These are phyloP conservation scores for Phoma sp. DNA, from an alignment of 2,329 filamentous ascomycete species.

Conservation along the genomic window DNA sequence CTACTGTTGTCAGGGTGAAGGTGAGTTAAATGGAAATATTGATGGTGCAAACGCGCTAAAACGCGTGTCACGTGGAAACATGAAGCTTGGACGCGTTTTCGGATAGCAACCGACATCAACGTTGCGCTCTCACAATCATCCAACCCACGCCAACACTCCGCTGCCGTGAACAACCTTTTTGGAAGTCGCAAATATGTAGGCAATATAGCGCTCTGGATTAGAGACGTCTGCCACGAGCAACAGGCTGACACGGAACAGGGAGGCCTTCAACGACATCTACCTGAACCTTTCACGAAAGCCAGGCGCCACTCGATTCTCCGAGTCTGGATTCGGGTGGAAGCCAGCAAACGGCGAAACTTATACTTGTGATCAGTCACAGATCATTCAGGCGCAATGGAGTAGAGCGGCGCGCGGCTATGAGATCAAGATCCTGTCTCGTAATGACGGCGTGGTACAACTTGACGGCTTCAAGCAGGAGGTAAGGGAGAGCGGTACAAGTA, in stretches of 20 bases:
- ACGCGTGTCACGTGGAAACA: conserved; percentile 5
- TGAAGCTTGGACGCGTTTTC: not conserved
- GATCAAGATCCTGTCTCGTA: conserved; percentile 86
- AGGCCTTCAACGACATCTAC: conserved; percentile 97
- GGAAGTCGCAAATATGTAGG: conserved; percentile 15
- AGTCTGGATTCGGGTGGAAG: conserved; percentile 96
- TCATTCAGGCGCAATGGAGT: conserved; percentile 91
- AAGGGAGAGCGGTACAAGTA: not conserved
- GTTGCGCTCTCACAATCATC: conserved; percentile 1
- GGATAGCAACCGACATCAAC: conserved; percentile 3
- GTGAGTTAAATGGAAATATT: not conserved
- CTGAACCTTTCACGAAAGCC: conserved; percentile 92
- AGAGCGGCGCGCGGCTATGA: conserved; percentile 91
- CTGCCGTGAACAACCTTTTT: not conserved
- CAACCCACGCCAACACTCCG: conserved; percentile 5
- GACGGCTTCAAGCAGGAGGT: conserved; percentile 93
- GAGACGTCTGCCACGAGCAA: not conserved
- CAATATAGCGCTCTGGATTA: too few relatives aligned
- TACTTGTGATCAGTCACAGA: conserved; percentile 86
- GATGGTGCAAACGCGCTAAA: conserved; percentile 1
- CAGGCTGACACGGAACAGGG: conserved; percentile 57
- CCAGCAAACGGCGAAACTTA: conserved; percentile 88
- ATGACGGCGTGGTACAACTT: conserved; percentile 85
- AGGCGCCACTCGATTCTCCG: conserved; percentile 93
- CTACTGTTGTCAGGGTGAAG: not conserved